A percentile compares a stretch with the other conserved stretches of the same genome.
Conservation (phyloP, 192 early-diverging fungal species). For the Coemansia sp. region DNA sequence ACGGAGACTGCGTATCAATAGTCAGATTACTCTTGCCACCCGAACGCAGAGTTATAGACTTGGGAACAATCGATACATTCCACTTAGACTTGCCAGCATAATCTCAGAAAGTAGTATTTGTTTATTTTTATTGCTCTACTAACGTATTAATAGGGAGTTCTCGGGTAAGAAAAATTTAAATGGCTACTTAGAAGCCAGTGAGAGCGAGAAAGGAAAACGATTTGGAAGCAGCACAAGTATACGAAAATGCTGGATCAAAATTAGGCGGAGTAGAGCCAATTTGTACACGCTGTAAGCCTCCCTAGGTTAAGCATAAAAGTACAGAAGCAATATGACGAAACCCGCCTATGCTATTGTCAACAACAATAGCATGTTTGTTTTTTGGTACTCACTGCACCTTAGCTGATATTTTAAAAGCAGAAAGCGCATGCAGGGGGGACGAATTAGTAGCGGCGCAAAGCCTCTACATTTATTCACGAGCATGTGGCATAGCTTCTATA, state of each 20-base stretch:
- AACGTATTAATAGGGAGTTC: too few relatives aligned
- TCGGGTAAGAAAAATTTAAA: too few relatives aligned
- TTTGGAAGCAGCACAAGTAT: neutral
- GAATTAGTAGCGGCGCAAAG: neutral
- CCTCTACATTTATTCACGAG: neutral
- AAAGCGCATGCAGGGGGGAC: neutral
- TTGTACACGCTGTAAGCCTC: neutral
- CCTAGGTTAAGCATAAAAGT: neutral
- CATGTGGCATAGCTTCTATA: neutral
- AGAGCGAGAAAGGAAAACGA: neutral
- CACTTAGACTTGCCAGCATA: too few relatives aligned
- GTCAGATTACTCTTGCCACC: too few relatives aligned
- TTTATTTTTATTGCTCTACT: too few relatives aligned
- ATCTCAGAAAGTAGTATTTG: too few relatives aligned
- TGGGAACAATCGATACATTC: too few relatives aligned
- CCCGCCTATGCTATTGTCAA: neutral
- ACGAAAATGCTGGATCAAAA: neutral
- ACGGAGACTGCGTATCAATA: too few relatives aligned
- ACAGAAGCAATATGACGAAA: neutral
- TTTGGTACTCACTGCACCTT: conserved; percentile 1
- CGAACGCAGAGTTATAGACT: too few relatives aligned
- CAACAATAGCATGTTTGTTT: neutral
- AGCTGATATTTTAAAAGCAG: neutral
- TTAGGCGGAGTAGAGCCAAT: neutral
- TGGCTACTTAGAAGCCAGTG: neutral